These are phyloP conservation scores for Yamadazyma pseudoaaseri DNA, from an alignment of 1,139 yeast genomes.

Conservation along the genomic window DNA sequence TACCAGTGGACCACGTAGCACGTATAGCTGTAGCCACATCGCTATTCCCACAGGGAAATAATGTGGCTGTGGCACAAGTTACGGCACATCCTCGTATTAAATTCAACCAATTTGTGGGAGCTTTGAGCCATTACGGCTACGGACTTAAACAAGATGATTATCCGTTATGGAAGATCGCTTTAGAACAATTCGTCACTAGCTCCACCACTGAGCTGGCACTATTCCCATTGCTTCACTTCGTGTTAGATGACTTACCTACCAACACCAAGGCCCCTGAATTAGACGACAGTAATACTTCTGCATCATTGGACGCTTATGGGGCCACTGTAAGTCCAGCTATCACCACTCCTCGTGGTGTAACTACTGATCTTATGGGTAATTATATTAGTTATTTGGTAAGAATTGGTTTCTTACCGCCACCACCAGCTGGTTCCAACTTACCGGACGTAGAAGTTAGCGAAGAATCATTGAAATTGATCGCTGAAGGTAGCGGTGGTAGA, in stretches of 20 bases:
- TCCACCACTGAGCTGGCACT: conserved; percentile 77
- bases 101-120: conserved; percentile 70
- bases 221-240: conserved; percentile 91
- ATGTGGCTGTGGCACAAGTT: conserved; percentile 83
- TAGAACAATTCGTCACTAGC: conserved; percentile 76
- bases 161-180: conserved; percentile 70
- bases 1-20: conserved; percentile 98
- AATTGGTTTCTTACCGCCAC: conserved; percentile 74
- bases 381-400: conserved; percentile 78
- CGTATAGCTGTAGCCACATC: conserved; percentile 84
- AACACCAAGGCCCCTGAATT: conserved; percentile 94
- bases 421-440: conserved; percentile 41
- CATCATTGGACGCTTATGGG: conserved; percentile 56
- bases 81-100: conserved; percentile 92
- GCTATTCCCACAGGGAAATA: conserved; percentile 55
- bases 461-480: conserved; percentile 63
- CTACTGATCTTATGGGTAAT: conserved; percentile 60
- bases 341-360: conserved; percentile 71
- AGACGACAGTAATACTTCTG: conserved; percentile 77
- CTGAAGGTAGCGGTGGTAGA: conserved; percentile 91
- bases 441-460: conserved; percentile 59
- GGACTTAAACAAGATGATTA: conserved; percentile 61
- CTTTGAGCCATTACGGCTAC: conserved; percentile 73
- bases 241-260: conserved; percentile 85
- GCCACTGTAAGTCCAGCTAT: conserved; percentile 13